These are phyloP conservation scores for Gnetum montanum DNA, from an alignment of 75 land plant genomes.

Conservation along the genomic window DNA sequence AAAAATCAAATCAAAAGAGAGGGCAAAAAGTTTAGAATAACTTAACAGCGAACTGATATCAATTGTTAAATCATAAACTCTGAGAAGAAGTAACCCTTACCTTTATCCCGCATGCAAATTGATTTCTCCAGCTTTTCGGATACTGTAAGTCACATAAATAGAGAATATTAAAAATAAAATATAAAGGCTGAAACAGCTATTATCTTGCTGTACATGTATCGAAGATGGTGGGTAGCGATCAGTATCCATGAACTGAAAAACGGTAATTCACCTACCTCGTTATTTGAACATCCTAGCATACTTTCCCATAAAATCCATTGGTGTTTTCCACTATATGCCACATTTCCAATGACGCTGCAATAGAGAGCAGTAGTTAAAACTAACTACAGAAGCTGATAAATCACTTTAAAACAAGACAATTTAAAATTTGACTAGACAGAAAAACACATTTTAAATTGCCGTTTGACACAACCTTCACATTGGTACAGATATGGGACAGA, in stretches of 20 bases:
- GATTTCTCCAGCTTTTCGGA: slow-evolving; percentile 23
- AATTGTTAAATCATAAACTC: not conserved
- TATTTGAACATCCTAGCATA: not conserved
- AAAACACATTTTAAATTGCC: too few relatives aligned
- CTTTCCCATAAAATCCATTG: slow-evolving; percentile 34
- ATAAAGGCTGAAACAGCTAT: too few relatives aligned
- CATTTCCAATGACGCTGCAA: slow-evolving; percentile 37
- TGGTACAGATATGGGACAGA: too few relatives aligned
- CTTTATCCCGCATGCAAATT: slow-evolving; percentile 62
- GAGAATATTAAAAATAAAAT: not conserved
- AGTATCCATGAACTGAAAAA: slow-evolving; percentile 3
- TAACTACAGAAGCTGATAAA: not conserved
- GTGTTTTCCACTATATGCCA: slow-evolving; percentile 37
- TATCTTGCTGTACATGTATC: too few relatives aligned
- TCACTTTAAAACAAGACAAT: too few relatives aligned
- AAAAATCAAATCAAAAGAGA: not conserved
- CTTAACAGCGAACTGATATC: too few relatives aligned
- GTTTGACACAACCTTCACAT: too few relatives aligned
- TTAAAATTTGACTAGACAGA: too few relatives aligned
- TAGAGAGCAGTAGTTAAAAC: not conserved
- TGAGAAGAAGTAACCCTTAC: slow-evolving; percentile 10
- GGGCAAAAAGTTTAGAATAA: too few relatives aligned
- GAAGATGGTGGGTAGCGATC: too few relatives aligned
- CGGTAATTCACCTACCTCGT: not conserved
- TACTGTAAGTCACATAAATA: slow-evolving; percentile 20